A percentile compares a stretch with the other conserved stretches of the same genome.
Conservation (phyloP, 1,284 basidiomycete species). For the Sporisorium exsertum region DNA sequence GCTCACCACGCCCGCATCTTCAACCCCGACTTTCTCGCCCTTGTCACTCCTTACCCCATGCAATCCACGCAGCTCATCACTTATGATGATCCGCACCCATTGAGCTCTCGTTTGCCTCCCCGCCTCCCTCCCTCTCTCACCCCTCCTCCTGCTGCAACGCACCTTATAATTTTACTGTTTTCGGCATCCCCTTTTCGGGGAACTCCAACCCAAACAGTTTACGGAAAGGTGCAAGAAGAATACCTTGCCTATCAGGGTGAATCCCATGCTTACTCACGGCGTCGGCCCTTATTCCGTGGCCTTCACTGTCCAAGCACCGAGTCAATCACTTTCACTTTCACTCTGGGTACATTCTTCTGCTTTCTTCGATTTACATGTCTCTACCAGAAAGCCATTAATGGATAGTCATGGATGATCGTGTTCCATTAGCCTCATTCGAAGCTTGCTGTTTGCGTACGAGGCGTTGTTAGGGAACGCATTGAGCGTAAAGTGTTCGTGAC, state of each 20-base stretch:
- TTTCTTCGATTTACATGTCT: not conserved
- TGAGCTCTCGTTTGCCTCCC: not conserved
- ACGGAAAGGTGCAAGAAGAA: slow-evolving; percentile 57
- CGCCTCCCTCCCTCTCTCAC: not conserved
- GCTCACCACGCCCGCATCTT: not conserved
- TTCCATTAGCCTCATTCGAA: not conserved
- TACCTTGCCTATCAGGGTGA: slow-evolving; percentile 20
- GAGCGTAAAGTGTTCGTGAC: not conserved
- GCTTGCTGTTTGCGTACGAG: not conserved
- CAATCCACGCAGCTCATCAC: not conserved
- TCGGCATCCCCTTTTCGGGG: slow-evolving; percentile 3
- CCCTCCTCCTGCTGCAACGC: slow-evolving; percentile 6
- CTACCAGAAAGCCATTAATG: not conserved
- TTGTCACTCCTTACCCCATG: not conserved
- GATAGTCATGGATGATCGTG: not conserved
- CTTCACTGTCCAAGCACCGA: slow-evolving; percentile 52
- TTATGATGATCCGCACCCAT: not conserved
- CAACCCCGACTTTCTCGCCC: not conserved
- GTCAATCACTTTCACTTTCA: slow-evolving; percentile 57
- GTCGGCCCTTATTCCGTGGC: slow-evolving; percentile 26
- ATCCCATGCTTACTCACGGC: slow-evolving; percentile 60
- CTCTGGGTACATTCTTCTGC: slow-evolving; percentile 47
- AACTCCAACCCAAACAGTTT: slow-evolving; percentile 34
- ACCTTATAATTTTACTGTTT: slow-evolving; percentile 38
- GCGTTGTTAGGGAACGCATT: not conserved